phyloP scores from a whole-genome alignment of 1,139 yeast species.

The Nakaseomyces uthaithaninus region DNA sequence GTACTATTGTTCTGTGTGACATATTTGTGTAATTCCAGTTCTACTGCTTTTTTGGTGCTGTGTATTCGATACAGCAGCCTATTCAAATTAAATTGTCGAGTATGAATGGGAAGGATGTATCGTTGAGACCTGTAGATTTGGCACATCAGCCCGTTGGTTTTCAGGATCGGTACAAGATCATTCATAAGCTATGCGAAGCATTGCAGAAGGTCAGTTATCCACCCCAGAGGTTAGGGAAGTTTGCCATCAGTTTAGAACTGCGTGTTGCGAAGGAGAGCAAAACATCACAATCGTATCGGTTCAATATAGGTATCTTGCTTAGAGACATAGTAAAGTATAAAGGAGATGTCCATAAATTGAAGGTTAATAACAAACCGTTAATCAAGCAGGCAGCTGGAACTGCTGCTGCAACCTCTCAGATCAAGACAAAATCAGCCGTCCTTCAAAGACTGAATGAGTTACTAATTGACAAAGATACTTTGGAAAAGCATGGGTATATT shows the following conservation, averaged over 20 bases:
- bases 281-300: conserved; percentile 27
- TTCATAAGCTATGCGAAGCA: conserved; percentile 23
- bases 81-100: no score
- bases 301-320: conserved; percentile 27
- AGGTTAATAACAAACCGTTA: conserved; percentile 20
- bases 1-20: no score
- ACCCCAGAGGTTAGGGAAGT: conserved; percentile 14
- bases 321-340: conserved; percentile 26
- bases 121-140: conserved; percentile 27
- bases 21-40: no score
- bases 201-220: conserved; percentile 19
- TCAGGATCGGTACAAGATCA: conserved; percentile 28
- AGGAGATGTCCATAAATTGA: conserved; percentile 24
- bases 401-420: conserved; percentile 5
- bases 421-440: conserved; percentile 13
- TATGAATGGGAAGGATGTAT: conserved; percentile 1
- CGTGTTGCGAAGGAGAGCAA: conserved; percentile 24
- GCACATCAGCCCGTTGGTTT: conserved; percentile 27
- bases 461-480: conserved; percentile 15
- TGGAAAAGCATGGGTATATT: conserved; percentile 26
- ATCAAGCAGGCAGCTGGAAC: conserved; percentile 9
- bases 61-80: no score
- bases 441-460: conserved; percentile 17
- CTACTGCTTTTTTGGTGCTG: no score
- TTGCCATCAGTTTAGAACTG: conserved; percentile 26